These are phyloP conservation scores for Euclidium syriacum DNA, from an alignment of 345 rosid genomes.

Conservation along the genomic window DNA sequence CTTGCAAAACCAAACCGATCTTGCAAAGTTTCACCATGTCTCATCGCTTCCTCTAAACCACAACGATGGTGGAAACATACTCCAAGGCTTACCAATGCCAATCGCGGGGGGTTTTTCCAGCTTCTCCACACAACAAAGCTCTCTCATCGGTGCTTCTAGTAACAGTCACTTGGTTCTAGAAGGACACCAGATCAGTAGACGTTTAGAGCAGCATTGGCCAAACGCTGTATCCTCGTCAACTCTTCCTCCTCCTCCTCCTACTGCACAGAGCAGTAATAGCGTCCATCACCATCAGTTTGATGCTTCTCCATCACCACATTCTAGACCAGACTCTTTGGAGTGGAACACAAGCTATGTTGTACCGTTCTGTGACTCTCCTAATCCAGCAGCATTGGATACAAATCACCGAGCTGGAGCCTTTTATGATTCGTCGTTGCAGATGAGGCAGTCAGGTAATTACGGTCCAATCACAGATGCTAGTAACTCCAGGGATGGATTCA, in stretches of 20 bases:
- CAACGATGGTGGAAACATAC: conserved; percentile 43
- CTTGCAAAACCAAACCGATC: conserved; percentile 31
- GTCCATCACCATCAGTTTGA: conserved; percentile 19
- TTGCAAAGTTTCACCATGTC: conserved; percentile 46
- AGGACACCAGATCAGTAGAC: conserved; percentile 40
- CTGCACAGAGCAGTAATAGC: conserved; percentile 36
- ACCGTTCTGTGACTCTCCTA: conserved; percentile 30
- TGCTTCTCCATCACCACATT: conserved; percentile 36
- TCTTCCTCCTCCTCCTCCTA: conserved; percentile 32
- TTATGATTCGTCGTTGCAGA: conserved; percentile 31
- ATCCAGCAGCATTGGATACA: conserved; percentile 36
- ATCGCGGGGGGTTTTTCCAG: conserved; percentile 4
- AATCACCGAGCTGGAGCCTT: conserved; percentile 25
- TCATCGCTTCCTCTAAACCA: conserved; percentile 31
- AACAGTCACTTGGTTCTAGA: conserved; percentile 45
- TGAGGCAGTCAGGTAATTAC: conserved; percentile 35
- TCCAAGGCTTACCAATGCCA: conserved; percentile 70
- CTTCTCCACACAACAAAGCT: conserved; percentile 25
- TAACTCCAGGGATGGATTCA: conserved; percentile 40
- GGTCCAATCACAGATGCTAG: conserved; percentile 34
- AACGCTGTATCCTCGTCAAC: conserved; percentile 39
- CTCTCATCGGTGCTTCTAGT: conserved; percentile 33
- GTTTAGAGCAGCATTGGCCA: conserved; percentile 50
- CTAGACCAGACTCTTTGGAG: conserved; percentile 28
- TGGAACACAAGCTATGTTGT: conserved; percentile 43